Percentiles rank a stretch among this genome's conserved stretches.
Evolutionary conservation across 805 yeast species (phyloP).

Genomic region (Metschnikowia arizonensis): DNA sequence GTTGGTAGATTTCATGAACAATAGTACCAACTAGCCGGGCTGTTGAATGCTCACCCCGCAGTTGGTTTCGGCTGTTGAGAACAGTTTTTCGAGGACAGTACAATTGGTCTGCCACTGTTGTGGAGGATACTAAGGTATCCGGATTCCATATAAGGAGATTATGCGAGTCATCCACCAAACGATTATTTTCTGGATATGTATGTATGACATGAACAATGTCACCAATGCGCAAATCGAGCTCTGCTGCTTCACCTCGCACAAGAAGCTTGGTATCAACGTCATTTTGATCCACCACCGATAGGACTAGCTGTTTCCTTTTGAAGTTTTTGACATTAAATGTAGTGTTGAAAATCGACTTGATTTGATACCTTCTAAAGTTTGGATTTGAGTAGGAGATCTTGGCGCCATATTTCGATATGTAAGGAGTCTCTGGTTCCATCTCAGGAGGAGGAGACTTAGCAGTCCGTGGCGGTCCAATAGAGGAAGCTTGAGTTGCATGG

Average conservation of each 20-base stretch:
- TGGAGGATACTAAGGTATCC: conserved; percentile 76
- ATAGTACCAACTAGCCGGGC: conserved; percentile 77
- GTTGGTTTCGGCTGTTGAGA: conserved; percentile 49
- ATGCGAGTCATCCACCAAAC: conserved; percentile 50
- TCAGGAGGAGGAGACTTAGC: background rate
- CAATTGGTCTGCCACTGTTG: conserved; percentile 72
- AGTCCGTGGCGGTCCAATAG: conserved; percentile 1
- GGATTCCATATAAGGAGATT: conserved; percentile 80
- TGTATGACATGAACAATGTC: conserved; percentile 65
- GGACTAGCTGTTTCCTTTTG: conserved; percentile 45
- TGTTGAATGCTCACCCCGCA: conserved; percentile 61
- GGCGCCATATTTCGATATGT: conserved; percentile 18
- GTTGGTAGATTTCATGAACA: conserved; percentile 72
- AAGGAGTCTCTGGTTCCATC: background rate
- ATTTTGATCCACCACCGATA: conserved; percentile 46
- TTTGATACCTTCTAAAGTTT: conserved; percentile 48
- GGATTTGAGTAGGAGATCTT: conserved; percentile 43
- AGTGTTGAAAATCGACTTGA: conserved; percentile 29
- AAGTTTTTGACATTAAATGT: conserved; percentile 27
- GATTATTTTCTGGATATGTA: conserved; percentile 34
- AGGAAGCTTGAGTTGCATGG: conserved; percentile 16
- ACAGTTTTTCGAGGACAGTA: conserved; percentile 71
- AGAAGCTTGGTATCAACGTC: conserved; percentile 39
- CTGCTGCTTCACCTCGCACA: conserved; percentile 59
- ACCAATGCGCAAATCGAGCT: conserved; percentile 42